Evolutionary conservation across 2,329 filamentous ascomycete genomes (phyloP).

Genomic region (Fusarium sp.): DNA sequence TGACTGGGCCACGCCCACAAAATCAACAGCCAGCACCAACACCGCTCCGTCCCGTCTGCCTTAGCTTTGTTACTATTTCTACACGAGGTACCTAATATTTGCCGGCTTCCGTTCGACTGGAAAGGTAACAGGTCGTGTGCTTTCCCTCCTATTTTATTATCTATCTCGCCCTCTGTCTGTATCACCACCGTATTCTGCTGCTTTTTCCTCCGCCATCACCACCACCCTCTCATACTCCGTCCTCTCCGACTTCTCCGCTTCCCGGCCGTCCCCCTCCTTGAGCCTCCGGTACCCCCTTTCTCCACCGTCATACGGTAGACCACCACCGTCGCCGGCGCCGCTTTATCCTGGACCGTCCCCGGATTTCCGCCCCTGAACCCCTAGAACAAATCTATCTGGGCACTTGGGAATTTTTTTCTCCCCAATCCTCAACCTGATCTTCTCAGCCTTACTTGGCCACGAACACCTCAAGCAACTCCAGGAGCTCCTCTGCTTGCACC

Average conservation of each 20-base stretch:
- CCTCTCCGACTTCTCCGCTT: slow-evolving; percentile 27
- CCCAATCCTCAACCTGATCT: slow-evolving; percentile 1
- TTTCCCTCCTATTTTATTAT: slow-evolving; percentile 31
- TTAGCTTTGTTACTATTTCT: slow-evolving; percentile 25
- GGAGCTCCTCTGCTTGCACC: neutral
- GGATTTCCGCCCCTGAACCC: slow-evolving; percentile 41
- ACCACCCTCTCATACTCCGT: slow-evolving; percentile 9
- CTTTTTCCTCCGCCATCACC: slow-evolving; percentile 16
- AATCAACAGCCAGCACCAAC: slow-evolving; percentile 30
- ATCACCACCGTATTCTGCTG: neutral
- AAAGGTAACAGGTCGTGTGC: slow-evolving; percentile 58
- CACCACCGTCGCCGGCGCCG: slow-evolving; percentile 43
- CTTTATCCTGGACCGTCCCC: slow-evolving; percentile 31
- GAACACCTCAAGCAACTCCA: slow-evolving; percentile 6
- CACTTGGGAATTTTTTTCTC: neutral
- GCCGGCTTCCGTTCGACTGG: slow-evolving; percentile 39
- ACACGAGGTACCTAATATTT: slow-evolving; percentile 19
- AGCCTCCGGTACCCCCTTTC: slow-evolving; percentile 40
- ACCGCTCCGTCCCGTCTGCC: slow-evolving; percentile 31
- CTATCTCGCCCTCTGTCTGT: slow-evolving; percentile 6
- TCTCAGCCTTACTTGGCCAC: slow-evolving; percentile 14
- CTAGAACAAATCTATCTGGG: slow-evolving; percentile 33
- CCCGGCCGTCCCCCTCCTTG: slow-evolving; percentile 24
- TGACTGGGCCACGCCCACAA: slow-evolving; percentile 51
- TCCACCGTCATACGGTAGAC: slow-evolving; percentile 31